A percentile compares a stretch with the other conserved stretches of the same genome.
Conservation (phyloP, 116 monocot genomes). For the Papilionanthe hybrid region DNA sequence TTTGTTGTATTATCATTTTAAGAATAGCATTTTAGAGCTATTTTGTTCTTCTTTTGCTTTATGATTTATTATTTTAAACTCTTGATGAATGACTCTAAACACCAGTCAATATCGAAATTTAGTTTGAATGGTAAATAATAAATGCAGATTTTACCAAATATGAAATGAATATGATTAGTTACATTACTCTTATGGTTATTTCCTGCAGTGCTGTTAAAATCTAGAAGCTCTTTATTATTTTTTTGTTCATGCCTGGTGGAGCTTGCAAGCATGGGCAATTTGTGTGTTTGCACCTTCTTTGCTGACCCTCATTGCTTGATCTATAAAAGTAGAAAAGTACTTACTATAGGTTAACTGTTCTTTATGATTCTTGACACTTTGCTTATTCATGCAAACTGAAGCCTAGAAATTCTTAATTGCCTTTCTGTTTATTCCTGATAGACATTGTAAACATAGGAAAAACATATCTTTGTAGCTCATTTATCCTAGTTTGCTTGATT, state of each 20-base stretch:
- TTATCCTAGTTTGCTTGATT: no score
- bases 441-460: background rate
- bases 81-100: background rate
- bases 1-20: background rate
- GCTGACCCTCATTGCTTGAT: no score
- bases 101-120: background rate
- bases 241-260: background rate
- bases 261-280: background rate
- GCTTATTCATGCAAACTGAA: no score
- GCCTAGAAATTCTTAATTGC: no score
- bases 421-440: no score
- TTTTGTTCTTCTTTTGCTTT: background rate
- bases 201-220: background rate
- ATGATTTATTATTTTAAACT: background rate
- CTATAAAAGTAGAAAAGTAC: no score
- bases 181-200: background rate
- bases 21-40: background rate
- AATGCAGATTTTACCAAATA: constrained; percentile 2
- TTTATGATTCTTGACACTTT: no score
- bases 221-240: background rate
- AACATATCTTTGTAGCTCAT: no score
- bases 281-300: no score
- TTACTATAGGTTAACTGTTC: no score
- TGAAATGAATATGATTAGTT: background rate
- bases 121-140: background rate